Conservation (phyloP, 106 monocot genomes). For the Allium cepa region DNA sequence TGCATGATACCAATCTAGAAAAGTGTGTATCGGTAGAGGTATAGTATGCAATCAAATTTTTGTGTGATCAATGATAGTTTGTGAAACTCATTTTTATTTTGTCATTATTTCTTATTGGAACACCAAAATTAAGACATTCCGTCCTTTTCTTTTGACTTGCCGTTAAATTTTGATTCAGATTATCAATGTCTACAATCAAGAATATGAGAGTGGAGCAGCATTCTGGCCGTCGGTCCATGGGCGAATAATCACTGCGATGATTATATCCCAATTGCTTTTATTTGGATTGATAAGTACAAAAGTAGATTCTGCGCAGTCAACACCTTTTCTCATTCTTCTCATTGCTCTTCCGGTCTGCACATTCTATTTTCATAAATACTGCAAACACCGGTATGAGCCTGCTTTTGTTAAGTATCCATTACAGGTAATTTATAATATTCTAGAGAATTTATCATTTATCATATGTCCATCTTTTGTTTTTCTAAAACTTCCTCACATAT, state of each 20-base stretch:
- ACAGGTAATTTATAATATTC: conserved; percentile 35
- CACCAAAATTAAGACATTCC: too few species aligned
- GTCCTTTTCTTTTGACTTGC: not conserved
- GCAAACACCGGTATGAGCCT: conserved; percentile 62
- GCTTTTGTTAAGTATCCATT: conserved; percentile 61
- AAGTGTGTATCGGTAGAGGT: too few species aligned
- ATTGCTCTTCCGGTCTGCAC: conserved; percentile 66
- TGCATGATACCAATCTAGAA: too few species aligned
- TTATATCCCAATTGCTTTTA: conserved; percentile 64
- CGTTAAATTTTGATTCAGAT: conserved; percentile 21
- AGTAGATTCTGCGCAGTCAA: conserved; percentile 36
- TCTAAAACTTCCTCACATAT: too few species aligned
- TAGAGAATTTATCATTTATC: too few species aligned
- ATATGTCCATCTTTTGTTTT: too few species aligned
- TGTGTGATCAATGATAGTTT: too few species aligned
- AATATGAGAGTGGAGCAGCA: conserved; percentile 71
- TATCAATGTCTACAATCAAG: conserved; percentile 80
- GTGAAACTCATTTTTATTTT: too few species aligned
- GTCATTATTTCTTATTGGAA: too few species aligned
- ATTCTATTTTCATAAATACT: conserved; percentile 55
- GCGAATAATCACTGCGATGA: conserved; percentile 40
- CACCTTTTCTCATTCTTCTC: conserved; percentile 57
- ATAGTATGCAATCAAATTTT: too few species aligned
- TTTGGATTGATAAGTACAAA: conserved; percentile 65
- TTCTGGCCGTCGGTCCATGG: conserved; percentile 79